phyloP scores from a whole-genome alignment of 2,329 filamentous ascomycete species.

The Coniochaeta sp. region DNA sequence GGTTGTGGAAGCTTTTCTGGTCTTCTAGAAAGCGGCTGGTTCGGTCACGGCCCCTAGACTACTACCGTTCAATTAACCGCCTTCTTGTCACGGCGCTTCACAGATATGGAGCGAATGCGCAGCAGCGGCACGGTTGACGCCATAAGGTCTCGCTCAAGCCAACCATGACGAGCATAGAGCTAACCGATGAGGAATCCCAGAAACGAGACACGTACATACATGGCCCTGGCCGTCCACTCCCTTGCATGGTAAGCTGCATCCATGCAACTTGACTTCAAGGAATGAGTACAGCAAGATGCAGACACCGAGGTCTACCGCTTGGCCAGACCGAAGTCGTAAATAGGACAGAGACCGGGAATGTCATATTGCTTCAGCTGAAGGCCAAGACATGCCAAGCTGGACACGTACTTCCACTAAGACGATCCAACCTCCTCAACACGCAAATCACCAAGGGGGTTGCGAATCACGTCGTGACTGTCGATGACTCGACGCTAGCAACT shows the following conservation, averaged over 20 bases:
- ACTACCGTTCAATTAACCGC: not conserved
- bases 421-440: not conserved
- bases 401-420: not conserved
- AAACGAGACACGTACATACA: not conserved
- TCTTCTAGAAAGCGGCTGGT: not conserved
- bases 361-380: not conserved
- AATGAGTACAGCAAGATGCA: not conserved
- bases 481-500: too few relatives aligned
- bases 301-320: not conserved
- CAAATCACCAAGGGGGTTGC: not conserved
- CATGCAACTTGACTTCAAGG: not conserved
- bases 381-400: not conserved
- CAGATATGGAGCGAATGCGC: not conserved
- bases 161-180: not conserved
- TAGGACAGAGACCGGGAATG: not conserved
- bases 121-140: not conserved
- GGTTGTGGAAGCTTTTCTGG: not conserved
- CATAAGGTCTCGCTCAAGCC: not conserved
- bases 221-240: not conserved
- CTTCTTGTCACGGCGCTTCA: not conserved
- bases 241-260: not conserved
- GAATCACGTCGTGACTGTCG: not conserved
- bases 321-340: not conserved
- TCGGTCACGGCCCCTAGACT: not conserved
- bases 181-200: not conserved